Percentiles rank a stretch among this genome's conserved stretches.
Evolutionary conservation across 495 filamentous ascomycete species (phyloP).

Genomic region (Neurospora discreta): DNA sequence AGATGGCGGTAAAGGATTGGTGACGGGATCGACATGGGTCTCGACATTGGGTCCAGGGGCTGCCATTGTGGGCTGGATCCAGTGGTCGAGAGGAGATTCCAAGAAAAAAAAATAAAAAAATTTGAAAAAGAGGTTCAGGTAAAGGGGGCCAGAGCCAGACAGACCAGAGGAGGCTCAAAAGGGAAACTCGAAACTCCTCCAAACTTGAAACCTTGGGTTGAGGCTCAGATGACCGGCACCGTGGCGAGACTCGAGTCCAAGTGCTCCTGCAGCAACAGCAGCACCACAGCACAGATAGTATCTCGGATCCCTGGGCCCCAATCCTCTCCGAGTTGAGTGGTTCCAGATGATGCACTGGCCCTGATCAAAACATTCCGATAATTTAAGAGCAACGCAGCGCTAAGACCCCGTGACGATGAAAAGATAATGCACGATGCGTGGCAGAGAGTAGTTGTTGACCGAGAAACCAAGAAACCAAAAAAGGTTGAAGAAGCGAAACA

Average conservation of each 20-base stretch:
- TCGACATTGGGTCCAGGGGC: background rate
- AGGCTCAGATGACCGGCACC: background rate
- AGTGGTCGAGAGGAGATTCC: background rate
- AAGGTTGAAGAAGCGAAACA: background rate
- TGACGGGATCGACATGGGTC: background rate
- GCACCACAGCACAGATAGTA: background rate
- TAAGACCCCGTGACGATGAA: slow-evolving; percentile 5
- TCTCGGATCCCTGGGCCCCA: background rate
- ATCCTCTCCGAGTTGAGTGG: background rate
- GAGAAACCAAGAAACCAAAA: slow-evolving; percentile 6
- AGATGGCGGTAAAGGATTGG: slow-evolving; percentile 1
- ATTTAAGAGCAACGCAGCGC: background rate
- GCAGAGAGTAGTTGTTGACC: slow-evolving; percentile 3
- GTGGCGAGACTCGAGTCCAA: background rate
- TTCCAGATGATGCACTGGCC: background rate
- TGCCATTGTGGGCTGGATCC: background rate
- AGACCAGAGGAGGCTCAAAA: background rate
- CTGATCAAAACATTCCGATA: background rate
- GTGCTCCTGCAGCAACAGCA: background rate
- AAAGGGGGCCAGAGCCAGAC: background rate
- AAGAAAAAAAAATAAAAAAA: background rate
- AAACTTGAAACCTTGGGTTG: background rate
- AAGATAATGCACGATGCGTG: slow-evolving; percentile 13
- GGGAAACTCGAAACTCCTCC: no score
- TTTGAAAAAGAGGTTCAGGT: background rate